Evolutionary conservation across 306 rosid species (phyloP).

Genomic region (Gleditsia sinensis): DNA sequence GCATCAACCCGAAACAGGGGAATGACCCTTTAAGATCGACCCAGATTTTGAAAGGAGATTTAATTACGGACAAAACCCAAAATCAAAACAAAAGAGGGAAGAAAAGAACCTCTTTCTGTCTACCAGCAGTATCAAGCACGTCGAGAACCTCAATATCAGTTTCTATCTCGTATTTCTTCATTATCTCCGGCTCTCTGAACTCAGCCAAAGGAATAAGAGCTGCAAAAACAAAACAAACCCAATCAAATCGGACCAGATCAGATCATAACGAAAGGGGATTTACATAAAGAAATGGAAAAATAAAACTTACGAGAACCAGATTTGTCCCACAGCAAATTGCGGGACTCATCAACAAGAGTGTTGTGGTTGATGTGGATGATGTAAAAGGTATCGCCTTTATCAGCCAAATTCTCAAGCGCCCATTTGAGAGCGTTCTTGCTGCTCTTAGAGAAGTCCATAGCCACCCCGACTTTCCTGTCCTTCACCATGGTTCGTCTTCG

Average conservation of each 20-base stretch:
- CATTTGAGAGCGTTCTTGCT: slow-evolving; percentile 86
- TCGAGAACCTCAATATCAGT: slow-evolving; percentile 79
- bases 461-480: slow-evolving; percentile 80
- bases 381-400: slow-evolving; percentile 76
- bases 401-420: slow-evolving; percentile 79
- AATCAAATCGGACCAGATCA: slow-evolving; percentile 14
- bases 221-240: slow-evolving; percentile 26
- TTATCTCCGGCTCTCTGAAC: slow-evolving; percentile 54
- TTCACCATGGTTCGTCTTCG: slow-evolving; percentile 49
- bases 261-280: background rate
- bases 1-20: too few species aligned
- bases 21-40: too few species aligned
- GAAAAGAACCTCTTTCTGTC: slow-evolving; percentile 68
- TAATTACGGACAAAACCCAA: too few species aligned
- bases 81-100: background rate
- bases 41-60: too few species aligned
- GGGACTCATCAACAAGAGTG: slow-evolving; percentile 49
- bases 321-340: slow-evolving; percentile 50
- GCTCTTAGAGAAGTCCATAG: slow-evolving; percentile 78
- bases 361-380: slow-evolving; percentile 60
- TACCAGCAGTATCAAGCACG: slow-evolving; percentile 62
- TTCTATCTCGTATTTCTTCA: slow-evolving; percentile 54
- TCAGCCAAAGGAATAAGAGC: slow-evolving; percentile 80
- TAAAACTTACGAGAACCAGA: slow-evolving; percentile 72
- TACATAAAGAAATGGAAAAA: background rate